Evolutionary conservation across 805 yeast species (phyloP).

Genomic region (Lipomyces japonicus): DNA sequence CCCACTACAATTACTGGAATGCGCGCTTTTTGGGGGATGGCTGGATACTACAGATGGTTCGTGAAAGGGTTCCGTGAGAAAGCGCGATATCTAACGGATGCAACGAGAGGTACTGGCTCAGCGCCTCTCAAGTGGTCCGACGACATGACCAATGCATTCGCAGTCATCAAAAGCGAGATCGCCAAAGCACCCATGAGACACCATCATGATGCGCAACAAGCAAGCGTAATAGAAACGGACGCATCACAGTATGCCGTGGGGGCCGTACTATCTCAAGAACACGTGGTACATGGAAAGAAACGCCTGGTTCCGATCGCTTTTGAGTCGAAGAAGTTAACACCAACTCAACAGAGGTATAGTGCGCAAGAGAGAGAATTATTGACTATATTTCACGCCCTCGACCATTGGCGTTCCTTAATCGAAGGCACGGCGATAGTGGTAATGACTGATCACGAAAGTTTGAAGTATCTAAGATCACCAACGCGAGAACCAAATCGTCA

Average conservation of each 20-base stretch:
- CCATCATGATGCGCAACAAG: background rate
- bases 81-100: slow-evolving; percentile 3
- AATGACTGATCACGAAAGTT: background rate
- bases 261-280: slow-evolving; percentile 1
- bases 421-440: background rate
- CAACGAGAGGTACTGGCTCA: background rate
- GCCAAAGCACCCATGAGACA: background rate
- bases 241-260: slow-evolving; percentile 1
- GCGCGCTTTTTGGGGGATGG: slow-evolving; percentile 8
- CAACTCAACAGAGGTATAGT: background rate
- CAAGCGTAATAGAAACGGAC: slow-evolving; percentile 1
- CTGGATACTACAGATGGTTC: slow-evolving; percentile 8
- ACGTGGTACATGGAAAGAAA: background rate
- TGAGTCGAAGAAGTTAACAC: background rate
- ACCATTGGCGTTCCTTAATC: background rate
- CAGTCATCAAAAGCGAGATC: background rate
- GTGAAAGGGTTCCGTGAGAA: slow-evolving; percentile 7
- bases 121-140: background rate
- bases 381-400: background rate
- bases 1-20: slow-evolving; percentile 7
- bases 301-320: slow-evolving; percentile 4
- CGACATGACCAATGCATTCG: background rate
- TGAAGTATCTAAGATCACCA: background rate
- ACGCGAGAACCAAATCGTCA: background rate
- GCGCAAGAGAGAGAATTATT: slow-evolving; percentile 1